Conservation (phyloP, 2,329 filamentous ascomycete genomes). For the Penicillium frequentans region DNA sequence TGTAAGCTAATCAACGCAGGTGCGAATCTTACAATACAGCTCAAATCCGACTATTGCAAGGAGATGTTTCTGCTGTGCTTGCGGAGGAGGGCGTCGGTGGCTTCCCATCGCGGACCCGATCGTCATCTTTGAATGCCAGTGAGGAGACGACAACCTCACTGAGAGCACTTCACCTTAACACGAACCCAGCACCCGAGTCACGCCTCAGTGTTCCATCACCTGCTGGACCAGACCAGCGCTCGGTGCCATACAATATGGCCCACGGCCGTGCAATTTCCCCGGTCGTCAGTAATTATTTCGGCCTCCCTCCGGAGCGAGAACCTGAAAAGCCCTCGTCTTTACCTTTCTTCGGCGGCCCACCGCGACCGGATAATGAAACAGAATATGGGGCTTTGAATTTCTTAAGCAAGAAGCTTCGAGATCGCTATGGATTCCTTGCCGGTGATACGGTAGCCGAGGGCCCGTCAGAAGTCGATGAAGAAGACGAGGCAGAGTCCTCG, state of each 20-base stretch:
- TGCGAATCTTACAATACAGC: constrained; percentile 51
- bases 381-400: constrained; percentile 58
- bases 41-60: constrained; percentile 42
- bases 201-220: constrained; percentile 21
- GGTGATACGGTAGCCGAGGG: constrained; percentile 27
- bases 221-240: constrained; percentile 22
- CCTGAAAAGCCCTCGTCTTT: constrained; percentile 29
- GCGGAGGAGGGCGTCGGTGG: constrained; percentile 26
- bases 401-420: constrained; percentile 51
- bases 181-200: constrained; percentile 25
- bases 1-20: constrained; percentile 24
- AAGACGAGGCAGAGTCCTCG: constrained; percentile 17
- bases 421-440: constrained; percentile 37
- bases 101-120: constrained; percentile 20
- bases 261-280: constrained; percentile 43
- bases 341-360: constrained; percentile 27
- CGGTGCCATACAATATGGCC: constrained; percentile 37
- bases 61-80: constrained; percentile 23
- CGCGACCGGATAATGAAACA: constrained; percentile 27
- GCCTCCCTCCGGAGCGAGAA: constrained; percentile 37
- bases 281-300: constrained; percentile 48
- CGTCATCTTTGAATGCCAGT: constrained; percentile 29
- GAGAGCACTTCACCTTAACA: constrained; percentile 31
- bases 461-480: constrained; percentile 18
- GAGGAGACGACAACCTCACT: constrained; percentile 22